Evolutionary conservation across 129 eudicot genomes (phyloP), one percentile per base, ranked within the genome.

Genomic region (Dittrichia graveolens): DNA sequence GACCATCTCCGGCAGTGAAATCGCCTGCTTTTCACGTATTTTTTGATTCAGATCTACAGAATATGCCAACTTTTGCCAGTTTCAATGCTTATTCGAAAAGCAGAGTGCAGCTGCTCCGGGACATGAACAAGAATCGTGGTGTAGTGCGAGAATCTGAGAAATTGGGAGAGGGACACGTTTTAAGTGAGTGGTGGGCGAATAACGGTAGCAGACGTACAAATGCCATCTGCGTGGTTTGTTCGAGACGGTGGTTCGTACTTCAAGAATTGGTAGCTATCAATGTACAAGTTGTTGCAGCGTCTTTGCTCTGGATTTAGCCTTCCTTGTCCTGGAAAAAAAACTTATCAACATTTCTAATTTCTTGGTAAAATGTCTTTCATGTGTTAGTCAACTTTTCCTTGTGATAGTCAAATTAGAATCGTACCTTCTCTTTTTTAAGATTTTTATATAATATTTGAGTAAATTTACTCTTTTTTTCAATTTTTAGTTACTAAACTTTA

Each of bases 11-110:
- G 69, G 81, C 38, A 64, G 34, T 42, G 77, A 70, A 42, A 8
- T 42, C 45, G 18, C 63, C 18, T 62, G 66, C 50, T 50, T 62
- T 19, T 65, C 61, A 13, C 40, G 64, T 64, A 48, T 50, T 24
- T 34, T 41, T 38, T 31, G 24, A 69, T 70, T 74, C 79, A 77
- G 82, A 81, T 81, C 83, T 72, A 57, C 12, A 13, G 72, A 60
- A 16, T 75, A 54, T 34, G 11, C 7, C 38, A 6, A n/a, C 43
- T 53, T 11, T 49, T 74, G 65, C 52, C 49, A 53, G 4, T 60
- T 39, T 9, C 42, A 45, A 39, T 66, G 74, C 74, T 58, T 67
- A 16, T 45, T 57, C 16, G 14, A 55, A 60, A 60, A 15, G 77
- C 77, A 72, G 41, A 7, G 49, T 40, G 37, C 6, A 63, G 72